Evolutionary conservation across 2,329 filamentous ascomycete genomes (phyloP), one percentile per base, ranked within the genome.

Genomic region (Fusarium mexicanum): DNA sequence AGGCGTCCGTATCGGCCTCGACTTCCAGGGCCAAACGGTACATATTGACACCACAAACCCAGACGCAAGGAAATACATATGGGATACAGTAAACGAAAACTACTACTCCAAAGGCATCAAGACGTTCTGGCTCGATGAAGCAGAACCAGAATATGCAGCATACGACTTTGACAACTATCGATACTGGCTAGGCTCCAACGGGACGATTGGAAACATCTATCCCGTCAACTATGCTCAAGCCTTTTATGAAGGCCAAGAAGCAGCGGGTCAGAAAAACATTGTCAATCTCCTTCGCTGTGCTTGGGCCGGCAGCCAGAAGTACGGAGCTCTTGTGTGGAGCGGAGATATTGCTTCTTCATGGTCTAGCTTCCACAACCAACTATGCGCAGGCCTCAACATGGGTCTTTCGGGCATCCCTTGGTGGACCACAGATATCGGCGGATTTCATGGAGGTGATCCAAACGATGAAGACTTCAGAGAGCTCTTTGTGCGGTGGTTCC

Each of bases 371-470:
- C 85, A 88, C 8, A 86, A 88, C 66, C 90, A 93, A 78, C 82
- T 92, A 6, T 85, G 89, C 1, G 91, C 91, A 0, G 91, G 91
- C 0, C 81, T 93, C 26, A 91, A 91, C 77, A 91, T 92, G 88
- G 91, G 90, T 0, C 81, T 92, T 9, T 85, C 89, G 0, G 91
- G 91, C 1, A 85, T 92, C 16, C 87, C 90, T 0, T 92, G 90
- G 90, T 93, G 90, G 89, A 93, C 91, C 0, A 93, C 91, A 2
- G 91, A 93, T 74, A 92, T 93, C 60, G 91, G 91, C 4, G 91
- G 91, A 2, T 93, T 93, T 76, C 91, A 92, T 75, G 91, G 91
- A 10, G 91, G 91, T 0, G 85, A 91, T 68, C 89, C 90, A 0
- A 79, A 83, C 2, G 86, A 91, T 53, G 80, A 83, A 4, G 83